Evolutionary conservation across 202 grass and related monocot species (phyloP), one percentile per base, ranked within the genome.

Genomic region (Cymbopogon flexuosus): DNA sequence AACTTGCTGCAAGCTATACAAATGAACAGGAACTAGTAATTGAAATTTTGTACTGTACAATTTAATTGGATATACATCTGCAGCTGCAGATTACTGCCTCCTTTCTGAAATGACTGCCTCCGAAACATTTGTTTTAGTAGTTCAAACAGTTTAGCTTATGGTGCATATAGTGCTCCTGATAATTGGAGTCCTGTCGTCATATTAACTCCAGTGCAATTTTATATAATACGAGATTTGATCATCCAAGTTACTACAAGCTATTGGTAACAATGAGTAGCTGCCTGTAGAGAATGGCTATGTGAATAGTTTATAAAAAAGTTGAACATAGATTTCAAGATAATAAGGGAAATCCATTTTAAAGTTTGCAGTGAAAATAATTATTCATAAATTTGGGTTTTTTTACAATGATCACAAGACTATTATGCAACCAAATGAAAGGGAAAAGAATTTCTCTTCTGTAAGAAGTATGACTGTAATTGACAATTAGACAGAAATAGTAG

Each of bases 11-110:
- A 82, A 76, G 78, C 15, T 62, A 18, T 21, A 70, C 12, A 88
- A 16, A 76, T 47, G 52, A 90, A 79, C 2, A 43, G 43, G n/a
- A 49, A 63, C 46, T 75, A 69, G n/a, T 81, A 61, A 62, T 41
- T 83, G 40, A 68, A 35, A 10, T 49, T 81, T 65, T 40, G 65
- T 81, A 62, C 0, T 61, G 14, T 66, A 68, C 15, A 12, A 31
- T 67, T 4, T n/a, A 21, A 41, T 73, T 78, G 35, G 57, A 21
- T 6, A 15, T 80, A 51, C 39, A 49, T 49, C 71, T 68, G 68
- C 41, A 68, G 46, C 33, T 79, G 30, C 49, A 62, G 31, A 62
- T 62, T 72, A 64, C 31, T 22, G 21, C 18, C 63, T 5, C 41
- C 60, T 24, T 15, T 52, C 30, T 60, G 6, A 62, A 78, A 15